Conservation (phyloP, 2,329 filamentous ascomycete genomes). For the Penicillium crustosum region DNA sequence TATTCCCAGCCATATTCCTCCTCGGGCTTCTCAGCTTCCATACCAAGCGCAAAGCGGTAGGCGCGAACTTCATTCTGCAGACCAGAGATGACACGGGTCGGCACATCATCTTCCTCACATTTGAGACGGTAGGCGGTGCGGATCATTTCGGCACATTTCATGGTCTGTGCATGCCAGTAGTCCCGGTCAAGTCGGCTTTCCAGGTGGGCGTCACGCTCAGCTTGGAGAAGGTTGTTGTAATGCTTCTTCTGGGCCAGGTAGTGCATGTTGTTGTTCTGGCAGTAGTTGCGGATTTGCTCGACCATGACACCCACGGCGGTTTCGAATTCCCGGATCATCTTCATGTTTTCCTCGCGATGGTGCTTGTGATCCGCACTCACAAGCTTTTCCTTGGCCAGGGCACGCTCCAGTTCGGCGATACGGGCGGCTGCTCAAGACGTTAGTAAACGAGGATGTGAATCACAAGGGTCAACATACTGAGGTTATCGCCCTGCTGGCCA, state of each 20-base stretch:
- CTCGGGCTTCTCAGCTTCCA: slow-evolving; percentile 50
- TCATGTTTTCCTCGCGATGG: slow-evolving; percentile 50
- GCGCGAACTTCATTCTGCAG: slow-evolving; percentile 52
- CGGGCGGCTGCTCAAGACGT: slow-evolving; percentile 39
- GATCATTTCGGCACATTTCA: slow-evolving; percentile 51
- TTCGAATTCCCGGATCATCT: slow-evolving; percentile 51
- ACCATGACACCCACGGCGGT: slow-evolving; percentile 48
- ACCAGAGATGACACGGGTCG: slow-evolving; percentile 46
- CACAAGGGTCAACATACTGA: slow-evolving; percentile 31
- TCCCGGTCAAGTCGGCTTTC: slow-evolving; percentile 51
- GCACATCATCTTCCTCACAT: slow-evolving; percentile 49
- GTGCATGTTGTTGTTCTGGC: slow-evolving; percentile 50
- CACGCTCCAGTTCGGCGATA: slow-evolving; percentile 51
- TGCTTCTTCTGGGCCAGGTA: slow-evolving; percentile 49
- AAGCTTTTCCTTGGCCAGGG: slow-evolving; percentile 47
- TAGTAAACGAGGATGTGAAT: background rate
- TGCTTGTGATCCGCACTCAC: slow-evolving; percentile 44
- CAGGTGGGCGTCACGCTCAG: slow-evolving; percentile 51
- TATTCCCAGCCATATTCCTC: slow-evolving; percentile 53
- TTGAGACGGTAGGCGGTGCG: slow-evolving; percentile 49
- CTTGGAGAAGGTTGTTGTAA: slow-evolving; percentile 52
- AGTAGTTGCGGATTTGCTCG: slow-evolving; percentile 53
- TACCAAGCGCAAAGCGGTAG: slow-evolving; percentile 48
- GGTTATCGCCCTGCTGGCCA: slow-evolving; percentile 46
- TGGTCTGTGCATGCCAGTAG: slow-evolving; percentile 50